These are phyloP conservation scores for Teunomyces lycoperdinae DNA, from an alignment of 805 yeast genomes.

Conservation along the genomic window DNA sequence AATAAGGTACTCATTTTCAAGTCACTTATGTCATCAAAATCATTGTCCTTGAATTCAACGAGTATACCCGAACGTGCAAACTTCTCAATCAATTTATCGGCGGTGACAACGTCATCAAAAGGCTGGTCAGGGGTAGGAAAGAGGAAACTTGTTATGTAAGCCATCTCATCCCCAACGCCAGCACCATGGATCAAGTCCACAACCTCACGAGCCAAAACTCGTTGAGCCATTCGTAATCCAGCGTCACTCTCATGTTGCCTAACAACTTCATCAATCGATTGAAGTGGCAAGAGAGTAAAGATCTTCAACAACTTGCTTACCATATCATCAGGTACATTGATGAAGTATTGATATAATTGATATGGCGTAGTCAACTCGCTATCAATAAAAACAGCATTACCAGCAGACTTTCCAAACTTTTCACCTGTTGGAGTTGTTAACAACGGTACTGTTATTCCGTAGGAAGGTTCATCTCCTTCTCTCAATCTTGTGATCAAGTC, in stretches of 20 bases:
- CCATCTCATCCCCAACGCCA: conserved; percentile 69
- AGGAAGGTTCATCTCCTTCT: conserved; percentile 19
- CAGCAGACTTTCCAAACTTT: conserved; percentile 96
- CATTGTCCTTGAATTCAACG: conserved; percentile 26
- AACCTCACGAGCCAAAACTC: conserved; percentile 75
- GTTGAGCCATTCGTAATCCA: conserved; percentile 70
- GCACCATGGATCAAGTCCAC: conserved; percentile 85
- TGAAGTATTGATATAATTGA: conserved; percentile 81
- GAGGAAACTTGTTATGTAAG: conserved; percentile 61
- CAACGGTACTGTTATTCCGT: conserved; percentile 86
- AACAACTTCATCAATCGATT: conserved; percentile 54
- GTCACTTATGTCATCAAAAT: conserved; percentile 21
- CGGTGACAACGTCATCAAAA: conserved; percentile 42
- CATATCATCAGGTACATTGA: conserved; percentile 75
- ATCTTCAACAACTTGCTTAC: conserved; percentile 65
- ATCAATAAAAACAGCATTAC: conserved; percentile 90
- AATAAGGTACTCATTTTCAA: conserved; percentile 54
- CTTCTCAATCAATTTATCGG: conserved; percentile 51
- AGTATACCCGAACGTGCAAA: conserved; percentile 60
- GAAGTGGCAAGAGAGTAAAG: conserved; percentile 74
- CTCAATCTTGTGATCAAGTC: conserved; percentile 71
- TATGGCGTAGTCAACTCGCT: conserved; percentile 71
- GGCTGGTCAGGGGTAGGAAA: conserved; percentile 58
- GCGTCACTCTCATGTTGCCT: conserved; percentile 54
- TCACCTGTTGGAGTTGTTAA: conserved; percentile 86